Base-by-base conservation (phyloP, 129 eudicot species). In the Flaveria brownii region DNA sequence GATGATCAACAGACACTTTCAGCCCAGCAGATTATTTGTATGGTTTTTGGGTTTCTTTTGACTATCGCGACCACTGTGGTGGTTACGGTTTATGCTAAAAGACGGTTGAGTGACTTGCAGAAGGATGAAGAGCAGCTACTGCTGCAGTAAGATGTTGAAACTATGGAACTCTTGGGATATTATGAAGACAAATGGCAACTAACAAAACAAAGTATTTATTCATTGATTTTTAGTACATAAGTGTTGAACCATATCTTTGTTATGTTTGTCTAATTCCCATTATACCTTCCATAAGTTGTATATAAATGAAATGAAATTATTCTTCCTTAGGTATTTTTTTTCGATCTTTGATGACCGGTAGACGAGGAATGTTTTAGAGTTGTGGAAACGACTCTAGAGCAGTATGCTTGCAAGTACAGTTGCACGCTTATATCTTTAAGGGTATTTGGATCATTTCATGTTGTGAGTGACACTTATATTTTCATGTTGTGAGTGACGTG, bases 101-200 rank as follows among this genome's bases (percentile, higher is more conserved):
- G 91, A 50, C 76, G 94, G 71, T 86, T 92, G 68, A 85, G 85
- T 56, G 84, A 87, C 47, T 72, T 92, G 78, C 98, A 90, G 78
- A 75, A 72, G 43, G 92, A 90, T 36, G 89, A 88, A 72, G 96
- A 91, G 77, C 87, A 86, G 77, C 74, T 82, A n/a, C 70, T 92
- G 76, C 82, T 90, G 78, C 86, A 76, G 49, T 88, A 78, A 80
- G 70, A 76, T 28, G 20, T 36, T 75, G 61, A 60, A 41, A n/a
- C n/a, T n/a, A 41, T 55, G n/a, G 22, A 49, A 13, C 41, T 36
- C 41, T 36, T 36, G 41, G 41, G 41, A 36, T 14, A 49, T 13
- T 49, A 10, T 76, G 54, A 47, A 49, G 46, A 50, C 54, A 51
- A 4, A 12, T 26, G 28, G 22, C 20, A 49, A 68, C 84, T 74